Conservation (phyloP, 208 protist genomes). For the Acanthamoeba triangularis region DNA sequence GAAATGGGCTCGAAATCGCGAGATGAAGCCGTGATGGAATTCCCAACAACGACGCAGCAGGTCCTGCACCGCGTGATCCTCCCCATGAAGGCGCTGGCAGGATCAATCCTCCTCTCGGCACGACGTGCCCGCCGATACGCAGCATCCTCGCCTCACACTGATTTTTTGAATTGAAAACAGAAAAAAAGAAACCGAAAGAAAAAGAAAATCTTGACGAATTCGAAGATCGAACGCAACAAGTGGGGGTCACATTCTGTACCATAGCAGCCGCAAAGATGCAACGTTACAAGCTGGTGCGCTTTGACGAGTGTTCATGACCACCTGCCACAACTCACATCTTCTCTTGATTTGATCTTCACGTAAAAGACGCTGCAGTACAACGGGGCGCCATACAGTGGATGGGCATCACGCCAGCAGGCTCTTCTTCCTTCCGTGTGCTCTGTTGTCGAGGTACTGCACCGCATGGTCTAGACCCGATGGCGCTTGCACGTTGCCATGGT, state of each 20-base stretch:
- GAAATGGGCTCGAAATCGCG: not conserved
- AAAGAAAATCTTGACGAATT: not conserved
- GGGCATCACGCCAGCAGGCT: not conserved
- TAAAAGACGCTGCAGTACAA: conserved; percentile 34
- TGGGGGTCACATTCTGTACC: too few relatives aligned
- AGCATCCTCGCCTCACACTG: too few relatives aligned
- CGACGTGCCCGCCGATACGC: not conserved
- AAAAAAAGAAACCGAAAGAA: not conserved
- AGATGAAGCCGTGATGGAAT: not conserved
- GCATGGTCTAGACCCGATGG: not conserved
- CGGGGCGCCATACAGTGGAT: conserved; percentile 8
- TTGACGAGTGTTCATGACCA: not conserved
- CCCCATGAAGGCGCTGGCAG: not conserved
- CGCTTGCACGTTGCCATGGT: not conserved
- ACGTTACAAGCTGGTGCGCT: not conserved
- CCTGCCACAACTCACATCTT: not conserved
- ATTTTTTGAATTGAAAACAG: too few relatives aligned
- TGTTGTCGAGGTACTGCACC: not conserved
- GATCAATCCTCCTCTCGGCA: not conserved
- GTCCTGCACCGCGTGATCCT: not conserved
- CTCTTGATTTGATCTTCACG: not conserved
- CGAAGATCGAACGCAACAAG: not conserved
- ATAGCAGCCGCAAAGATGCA: not conserved
- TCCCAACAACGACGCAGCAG: not conserved
- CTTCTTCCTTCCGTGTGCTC: conserved; percentile 2